Base-by-base conservation (phyloP, 805 yeast genomes). In the Wickerhamomyces queroliae region DNA sequence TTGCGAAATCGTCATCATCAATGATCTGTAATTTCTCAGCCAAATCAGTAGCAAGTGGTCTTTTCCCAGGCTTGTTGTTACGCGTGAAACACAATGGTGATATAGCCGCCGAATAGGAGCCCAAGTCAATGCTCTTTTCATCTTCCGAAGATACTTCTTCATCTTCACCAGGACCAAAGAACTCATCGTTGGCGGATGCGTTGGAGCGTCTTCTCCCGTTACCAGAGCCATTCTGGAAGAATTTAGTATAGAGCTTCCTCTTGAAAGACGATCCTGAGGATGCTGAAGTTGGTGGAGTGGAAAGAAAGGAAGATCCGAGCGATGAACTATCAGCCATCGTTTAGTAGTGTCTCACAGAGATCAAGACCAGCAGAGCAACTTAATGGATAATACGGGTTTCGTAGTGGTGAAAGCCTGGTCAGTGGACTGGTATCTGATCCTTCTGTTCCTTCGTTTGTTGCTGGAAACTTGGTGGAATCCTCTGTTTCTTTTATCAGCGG, bases 1-100 rank as follows among this genome's bases (percentile, higher is more conserved):
- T 56, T 15, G 63, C 57, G 43, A 64, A 56, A 39, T 67, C 69
- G 3, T 63, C 65, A 27, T 63, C 67, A 42, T 55, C 58, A 8
- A 59, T 49, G 5, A 30, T 27, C 15, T 25, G 35, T 24, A 33
- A 16, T 20, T 26, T 28, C 12, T 32, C 28, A 3, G 21, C 13
- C 9, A 15, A 12, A n/a, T 24, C 24, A 10, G 21, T 17, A n/a
- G 15, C 22, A 9, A 13, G 5, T 16, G n/a, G 18, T 24, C 15
- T 35, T 39, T 30, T 25, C 15, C 17, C 19, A 16, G 31, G 6
- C 17, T 22, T 15, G n/a, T 22, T 29, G n/a, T 36, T 23, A 26
- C 23, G 19, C 30, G 32, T 42, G 39, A 51, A 51, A 21, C 43
- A 34, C 33, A 48, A 23, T 11, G 55, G 55, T 1, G 42, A 41